Evolutionary conservation across 23 red algal genomes (phyloP).

Genomic region (Agarophyton chilense): DNA sequence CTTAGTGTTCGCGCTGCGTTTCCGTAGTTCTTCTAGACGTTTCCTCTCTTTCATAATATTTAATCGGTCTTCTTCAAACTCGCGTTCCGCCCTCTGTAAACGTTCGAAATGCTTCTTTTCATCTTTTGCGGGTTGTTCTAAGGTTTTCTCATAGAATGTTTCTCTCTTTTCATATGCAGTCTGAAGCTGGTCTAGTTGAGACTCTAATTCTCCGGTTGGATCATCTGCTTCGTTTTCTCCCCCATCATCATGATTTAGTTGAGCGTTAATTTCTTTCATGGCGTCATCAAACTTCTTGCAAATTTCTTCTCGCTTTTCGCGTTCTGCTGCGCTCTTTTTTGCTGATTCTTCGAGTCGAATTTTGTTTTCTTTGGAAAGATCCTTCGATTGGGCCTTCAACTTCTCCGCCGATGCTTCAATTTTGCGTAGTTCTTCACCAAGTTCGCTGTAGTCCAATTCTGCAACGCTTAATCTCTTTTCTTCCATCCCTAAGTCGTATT

Average conservation of each 20-base stretch:
- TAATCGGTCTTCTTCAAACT: constrained; percentile 28
- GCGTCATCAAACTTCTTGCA: constrained; percentile 60
- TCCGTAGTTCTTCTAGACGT: constrained; percentile 9
- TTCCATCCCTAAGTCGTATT: constrained; percentile 51
- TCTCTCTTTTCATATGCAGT: constrained; percentile 31
- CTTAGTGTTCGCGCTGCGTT: background rate
- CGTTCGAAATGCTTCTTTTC: constrained; percentile 12
- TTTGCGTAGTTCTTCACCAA: constrained; percentile 52
- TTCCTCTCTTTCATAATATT: constrained; percentile 8
- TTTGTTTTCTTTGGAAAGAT: constrained; percentile 56
- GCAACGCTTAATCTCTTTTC: constrained; percentile 63
- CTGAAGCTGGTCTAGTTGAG: constrained; percentile 44
- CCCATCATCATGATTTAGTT: constrained; percentile 8
- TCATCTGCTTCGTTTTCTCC: constrained; percentile 9
- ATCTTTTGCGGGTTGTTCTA: constrained; percentile 10
- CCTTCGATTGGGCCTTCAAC: constrained; percentile 36
- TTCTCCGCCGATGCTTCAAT: constrained; percentile 63
- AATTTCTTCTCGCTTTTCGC: constrained; percentile 52
- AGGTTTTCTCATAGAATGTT: constrained; percentile 36
- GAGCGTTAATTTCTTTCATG: constrained; percentile 38
- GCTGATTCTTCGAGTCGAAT: constrained; percentile 26
- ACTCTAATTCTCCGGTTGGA: constrained; percentile 12
- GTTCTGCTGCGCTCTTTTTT: constrained; percentile 40
- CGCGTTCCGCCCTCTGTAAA: background rate
- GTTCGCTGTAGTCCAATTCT: constrained; percentile 56